A percentile compares a stretch with the other conserved stretches of the same genome.
Conservation (phyloP, 73 alveolate genomes). For the Paramecium primaurelia region DNA sequence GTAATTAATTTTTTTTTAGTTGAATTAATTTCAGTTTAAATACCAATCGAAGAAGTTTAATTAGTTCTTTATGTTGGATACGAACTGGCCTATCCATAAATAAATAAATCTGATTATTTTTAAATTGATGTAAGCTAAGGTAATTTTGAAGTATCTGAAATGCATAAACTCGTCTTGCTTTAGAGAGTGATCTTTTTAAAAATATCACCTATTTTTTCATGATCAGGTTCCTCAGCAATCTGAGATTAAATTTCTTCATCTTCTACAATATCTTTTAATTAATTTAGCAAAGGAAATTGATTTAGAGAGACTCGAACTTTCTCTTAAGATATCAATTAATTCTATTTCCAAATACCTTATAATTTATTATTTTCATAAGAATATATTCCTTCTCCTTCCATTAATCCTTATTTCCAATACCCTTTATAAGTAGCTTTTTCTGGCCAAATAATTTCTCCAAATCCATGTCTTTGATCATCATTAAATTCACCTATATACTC, state of each 20-base stretch:
- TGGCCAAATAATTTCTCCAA: constrained; percentile 63
- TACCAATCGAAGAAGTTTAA: not conserved
- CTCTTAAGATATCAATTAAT: not conserved
- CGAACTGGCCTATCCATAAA: not conserved
- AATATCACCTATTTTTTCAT: constrained; percentile 2
- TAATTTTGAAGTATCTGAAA: not conserved
- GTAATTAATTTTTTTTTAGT: not conserved
- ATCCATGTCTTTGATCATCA: constrained; percentile 55
- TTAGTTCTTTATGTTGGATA: not conserved
- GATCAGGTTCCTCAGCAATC: constrained; percentile 35
- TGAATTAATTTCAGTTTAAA: not conserved
- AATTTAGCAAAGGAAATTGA: not conserved
- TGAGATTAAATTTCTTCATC: constrained; percentile 31
- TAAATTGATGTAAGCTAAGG: not conserved
- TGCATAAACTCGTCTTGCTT: not conserved
- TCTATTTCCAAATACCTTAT: constrained; percentile 3
- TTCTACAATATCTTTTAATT: constrained; percentile 12
- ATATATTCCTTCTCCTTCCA: constrained; percentile 62
- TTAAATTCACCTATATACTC: constrained; percentile 23
- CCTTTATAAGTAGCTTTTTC: constrained; percentile 63
- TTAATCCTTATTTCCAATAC: constrained; percentile 42
- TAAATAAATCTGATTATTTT: not conserved
- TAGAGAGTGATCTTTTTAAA: not conserved
- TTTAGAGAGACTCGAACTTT: constrained; percentile 10
- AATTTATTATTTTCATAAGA: not conserved